Evolutionary conservation across 345 rosid genomes (phyloP).

Genomic region (Gossypium thurberi): DNA sequence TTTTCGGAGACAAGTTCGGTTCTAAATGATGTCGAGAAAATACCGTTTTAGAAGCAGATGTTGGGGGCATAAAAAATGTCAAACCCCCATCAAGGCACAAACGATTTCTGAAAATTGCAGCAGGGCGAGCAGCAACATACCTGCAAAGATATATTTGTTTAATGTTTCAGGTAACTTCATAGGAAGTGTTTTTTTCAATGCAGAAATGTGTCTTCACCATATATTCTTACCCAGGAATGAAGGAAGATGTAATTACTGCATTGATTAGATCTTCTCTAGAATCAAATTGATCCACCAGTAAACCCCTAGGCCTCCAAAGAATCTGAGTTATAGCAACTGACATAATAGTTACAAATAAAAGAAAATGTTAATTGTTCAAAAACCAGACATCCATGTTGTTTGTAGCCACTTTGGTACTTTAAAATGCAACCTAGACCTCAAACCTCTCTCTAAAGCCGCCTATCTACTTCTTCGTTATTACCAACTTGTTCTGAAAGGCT

Average conservation of each 20-base stretch:
- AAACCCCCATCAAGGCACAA: conserved; percentile 93
- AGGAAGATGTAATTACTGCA: conserved; percentile 84
- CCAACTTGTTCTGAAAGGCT: neutral
- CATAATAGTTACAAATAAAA: conserved; percentile 11
- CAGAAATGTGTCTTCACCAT: conserved; percentile 8
- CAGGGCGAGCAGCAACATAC: conserved; percentile 91
- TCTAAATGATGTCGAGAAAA: conserved; percentile 11
- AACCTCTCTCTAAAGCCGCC: neutral
- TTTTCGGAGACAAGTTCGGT: neutral
- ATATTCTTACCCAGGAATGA: conserved; percentile 72
- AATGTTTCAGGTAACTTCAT: conserved; percentile 14
- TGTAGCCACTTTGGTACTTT: neutral
- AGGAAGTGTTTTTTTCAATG: neutral
- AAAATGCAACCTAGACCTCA: neutral
- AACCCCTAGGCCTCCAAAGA: conserved; percentile 84
- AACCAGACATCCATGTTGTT: neutral
- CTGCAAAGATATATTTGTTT: conserved; percentile 31
- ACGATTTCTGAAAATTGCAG: conserved; percentile 72
- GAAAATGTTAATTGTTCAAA: conserved; percentile 8
- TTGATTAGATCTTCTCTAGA: conserved; percentile 85
- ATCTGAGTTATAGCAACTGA: conserved; percentile 97
- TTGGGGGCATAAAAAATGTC: conserved; percentile 95
- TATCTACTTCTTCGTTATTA: neutral
- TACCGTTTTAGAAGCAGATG: conserved; percentile 87
- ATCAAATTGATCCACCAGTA: conserved; percentile 91